Evolutionary conservation across 2,329 filamentous ascomycete species (phyloP).

Genomic region (Gremmenia infestans): DNA sequence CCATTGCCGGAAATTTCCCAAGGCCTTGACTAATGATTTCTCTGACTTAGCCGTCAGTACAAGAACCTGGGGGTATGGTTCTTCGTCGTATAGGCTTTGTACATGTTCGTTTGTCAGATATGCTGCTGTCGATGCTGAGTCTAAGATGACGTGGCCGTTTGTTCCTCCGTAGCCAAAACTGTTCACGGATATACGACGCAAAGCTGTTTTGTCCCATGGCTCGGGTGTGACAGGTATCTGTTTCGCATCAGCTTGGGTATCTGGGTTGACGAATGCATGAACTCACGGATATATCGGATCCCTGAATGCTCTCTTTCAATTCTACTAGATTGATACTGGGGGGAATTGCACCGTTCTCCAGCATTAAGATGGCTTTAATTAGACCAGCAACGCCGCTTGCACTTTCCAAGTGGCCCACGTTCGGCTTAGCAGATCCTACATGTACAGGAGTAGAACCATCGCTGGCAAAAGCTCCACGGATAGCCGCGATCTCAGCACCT

Average conservation of each 20-base stretch:
- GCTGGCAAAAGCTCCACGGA: neutral
- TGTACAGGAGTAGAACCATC: neutral
- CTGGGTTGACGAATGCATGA: too few species aligned
- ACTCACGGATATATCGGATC: neutral
- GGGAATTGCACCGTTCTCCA: constrained; percentile 18
- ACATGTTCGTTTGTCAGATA: neutral
- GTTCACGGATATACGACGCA: constrained; percentile 16
- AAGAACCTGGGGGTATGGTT: neutral
- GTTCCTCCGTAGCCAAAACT: constrained; percentile 42
- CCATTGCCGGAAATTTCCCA: neutral
- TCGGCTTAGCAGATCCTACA: constrained; percentile 14
- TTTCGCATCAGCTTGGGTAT: too few species aligned
- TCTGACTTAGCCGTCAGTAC: neutral
- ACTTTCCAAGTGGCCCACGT: constrained; percentile 21
- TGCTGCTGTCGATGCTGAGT: constrained; percentile 2
- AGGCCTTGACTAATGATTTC: neutral
- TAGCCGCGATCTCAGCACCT: neutral
- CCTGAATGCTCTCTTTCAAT: constrained; percentile 27
- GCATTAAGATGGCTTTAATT: constrained; percentile 10
- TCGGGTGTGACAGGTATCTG: neutral
- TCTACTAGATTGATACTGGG: constrained; percentile 23
- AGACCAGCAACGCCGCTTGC: constrained; percentile 16
- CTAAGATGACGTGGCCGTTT: constrained; percentile 39
- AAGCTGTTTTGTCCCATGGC: neutral
- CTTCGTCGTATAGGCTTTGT: neutral